A percentile compares a stretch with the other conserved stretches of the same genome.
Evolutionary conservation across 2,329 filamentous ascomycete species (phyloP).

Genomic region (Fusarium pininemorale): DNA sequence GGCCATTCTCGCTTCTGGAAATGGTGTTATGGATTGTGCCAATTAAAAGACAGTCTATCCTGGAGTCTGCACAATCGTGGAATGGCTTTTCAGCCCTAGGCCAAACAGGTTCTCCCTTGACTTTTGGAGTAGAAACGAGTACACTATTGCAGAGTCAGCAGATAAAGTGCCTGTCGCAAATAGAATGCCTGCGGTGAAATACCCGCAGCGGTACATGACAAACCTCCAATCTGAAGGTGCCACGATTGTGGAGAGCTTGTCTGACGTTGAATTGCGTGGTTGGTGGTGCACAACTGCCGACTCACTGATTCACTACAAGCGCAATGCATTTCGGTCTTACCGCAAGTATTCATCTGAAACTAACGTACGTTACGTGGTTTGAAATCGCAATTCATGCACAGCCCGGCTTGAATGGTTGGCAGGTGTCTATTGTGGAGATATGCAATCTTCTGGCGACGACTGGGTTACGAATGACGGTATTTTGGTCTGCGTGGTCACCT

Average conservation of each 20-base stretch:
- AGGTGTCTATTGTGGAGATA: neutral
- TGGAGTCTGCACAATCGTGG: neutral
- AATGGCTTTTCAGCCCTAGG: neutral
- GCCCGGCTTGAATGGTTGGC: neutral
- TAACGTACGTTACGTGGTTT: neutral
- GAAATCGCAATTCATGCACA: neutral
- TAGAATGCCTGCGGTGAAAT: neutral
- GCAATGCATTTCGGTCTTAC: neutral
- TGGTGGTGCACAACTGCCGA: neutral
- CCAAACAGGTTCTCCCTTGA: neutral
- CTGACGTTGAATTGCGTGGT: neutral
- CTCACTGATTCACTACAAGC: neutral
- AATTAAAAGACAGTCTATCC: neutral
- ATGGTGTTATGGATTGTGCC: neutral
- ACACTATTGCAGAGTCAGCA: neutral
- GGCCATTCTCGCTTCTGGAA: too few relatives aligned
- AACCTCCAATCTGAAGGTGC: neutral
- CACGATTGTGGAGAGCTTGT: neutral
- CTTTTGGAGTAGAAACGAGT: neutral
- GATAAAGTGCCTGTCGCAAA: neutral
- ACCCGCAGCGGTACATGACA: neutral
- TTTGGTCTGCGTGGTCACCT: neutral
- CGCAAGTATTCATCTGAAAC: neutral
- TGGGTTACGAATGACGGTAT: neutral
- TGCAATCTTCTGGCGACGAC: neutral